Percentiles rank a stretch among this genome's conserved stretches.
Evolutionary conservation across 192 early-diverging fungal species (phyloP).

Genomic region (Mortierella antarctica): DNA sequence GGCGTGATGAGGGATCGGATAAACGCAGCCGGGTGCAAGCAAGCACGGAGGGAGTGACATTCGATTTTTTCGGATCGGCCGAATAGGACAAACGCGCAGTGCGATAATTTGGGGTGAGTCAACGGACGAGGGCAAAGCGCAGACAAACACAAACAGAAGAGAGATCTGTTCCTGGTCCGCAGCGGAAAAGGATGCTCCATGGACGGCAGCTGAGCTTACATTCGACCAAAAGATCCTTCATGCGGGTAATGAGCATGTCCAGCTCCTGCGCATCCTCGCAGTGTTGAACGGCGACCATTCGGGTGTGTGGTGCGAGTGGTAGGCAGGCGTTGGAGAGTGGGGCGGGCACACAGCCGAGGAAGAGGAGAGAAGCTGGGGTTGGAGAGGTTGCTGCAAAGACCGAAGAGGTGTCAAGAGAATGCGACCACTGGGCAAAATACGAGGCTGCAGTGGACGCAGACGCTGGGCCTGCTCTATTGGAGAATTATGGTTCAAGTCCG

Average conservation of each 20-base stretch:
- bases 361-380: too few species aligned
- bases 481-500: too few species aligned
- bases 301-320: background rate
- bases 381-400: too few species aligned
- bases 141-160: background rate
- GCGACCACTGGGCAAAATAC: too few species aligned
- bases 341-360: too few species aligned
- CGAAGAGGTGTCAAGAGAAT: too few species aligned
- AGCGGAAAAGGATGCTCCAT: background rate
- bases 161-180: background rate
- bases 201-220: conserved; percentile 34
- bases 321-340: too few species aligned
- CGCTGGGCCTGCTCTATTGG: too few species aligned
- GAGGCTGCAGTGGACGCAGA: too few species aligned
- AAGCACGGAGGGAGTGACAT: background rate
- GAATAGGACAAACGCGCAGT: conserved; percentile 10
- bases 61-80: conserved; percentile 20
- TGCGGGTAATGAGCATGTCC: conserved; percentile 53
- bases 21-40: background rate
- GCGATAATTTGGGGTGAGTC: conserved; percentile 36
- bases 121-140: conserved; percentile 3
- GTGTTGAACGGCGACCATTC: conserved; percentile 10
- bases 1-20: background rate
- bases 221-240: conserved; percentile 60
- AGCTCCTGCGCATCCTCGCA: conserved; percentile 56